A percentile compares a stretch with the other conserved stretches of the same genome.
Evolutionary conservation across 2,329 filamentous ascomycete genomes (phyloP).

Genomic region (Ascochyta pisi): DNA sequence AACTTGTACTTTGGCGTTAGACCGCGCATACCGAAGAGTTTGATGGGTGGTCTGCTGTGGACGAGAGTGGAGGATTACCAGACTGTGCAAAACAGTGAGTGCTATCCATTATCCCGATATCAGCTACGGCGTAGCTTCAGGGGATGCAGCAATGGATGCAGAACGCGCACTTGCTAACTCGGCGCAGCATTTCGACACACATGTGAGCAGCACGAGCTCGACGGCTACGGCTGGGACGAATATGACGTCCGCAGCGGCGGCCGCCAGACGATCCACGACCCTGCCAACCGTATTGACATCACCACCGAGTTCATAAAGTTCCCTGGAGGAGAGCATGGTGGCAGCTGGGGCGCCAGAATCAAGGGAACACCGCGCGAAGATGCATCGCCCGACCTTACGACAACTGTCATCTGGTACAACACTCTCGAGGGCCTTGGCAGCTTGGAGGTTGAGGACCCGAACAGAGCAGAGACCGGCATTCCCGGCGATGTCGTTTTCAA

Average conservation of each 20-base stretch:
- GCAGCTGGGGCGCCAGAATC: conserved; percentile 90
- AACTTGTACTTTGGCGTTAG: conserved; percentile 94
- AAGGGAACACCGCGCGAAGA: conserved; percentile 79
- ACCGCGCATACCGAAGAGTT: conserved; percentile 79
- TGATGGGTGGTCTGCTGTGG: conserved; percentile 89
- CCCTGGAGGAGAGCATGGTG: conserved; percentile 82
- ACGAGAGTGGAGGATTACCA: conserved; percentile 79
- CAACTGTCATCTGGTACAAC: conserved; percentile 81
- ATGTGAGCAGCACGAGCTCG: conserved; percentile 95
- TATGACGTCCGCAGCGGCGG: conserved; percentile 91
- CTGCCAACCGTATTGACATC: conserved; percentile 85
- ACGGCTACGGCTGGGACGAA: conserved; percentile 96
- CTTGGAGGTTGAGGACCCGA: conserved; percentile 66
- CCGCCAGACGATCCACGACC: conserved; percentile 88
- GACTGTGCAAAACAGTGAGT: conserved; percentile 76
- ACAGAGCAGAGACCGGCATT: conserved; percentile 54
- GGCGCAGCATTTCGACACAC: conserved; percentile 82
- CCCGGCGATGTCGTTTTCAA: conserved; percentile 70
- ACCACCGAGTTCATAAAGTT: conserved; percentile 95
- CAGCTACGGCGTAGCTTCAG: neutral
- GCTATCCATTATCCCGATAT: neutral
- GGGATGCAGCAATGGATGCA: conserved; percentile 16
- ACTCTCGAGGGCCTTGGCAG: conserved; percentile 77
- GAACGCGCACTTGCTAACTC: conserved; percentile 17
- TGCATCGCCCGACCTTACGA: conserved; percentile 70